phyloP scores from a whole-genome alignment of 2,329 filamentous ascomycete species.

The Apiospora rasikravindrae region DNA sequence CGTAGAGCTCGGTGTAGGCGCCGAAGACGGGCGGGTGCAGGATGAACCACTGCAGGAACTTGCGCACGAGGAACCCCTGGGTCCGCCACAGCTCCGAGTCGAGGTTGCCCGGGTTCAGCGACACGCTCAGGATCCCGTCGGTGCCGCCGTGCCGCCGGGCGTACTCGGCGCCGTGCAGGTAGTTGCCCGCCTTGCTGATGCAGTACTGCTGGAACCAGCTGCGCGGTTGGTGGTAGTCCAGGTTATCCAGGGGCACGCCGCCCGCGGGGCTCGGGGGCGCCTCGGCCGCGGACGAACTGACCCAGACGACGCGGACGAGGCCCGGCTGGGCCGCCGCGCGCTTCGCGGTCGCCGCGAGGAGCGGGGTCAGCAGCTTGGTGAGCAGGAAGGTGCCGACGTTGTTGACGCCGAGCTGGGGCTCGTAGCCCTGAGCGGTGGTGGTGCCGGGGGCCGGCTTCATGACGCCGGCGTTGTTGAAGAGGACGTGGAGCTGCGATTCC shows the following conservation, averaged over 20 bases:
- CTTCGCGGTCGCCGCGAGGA: constrained; percentile 32
- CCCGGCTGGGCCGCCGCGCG: constrained; percentile 19
- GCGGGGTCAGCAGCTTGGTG: constrained; percentile 36
- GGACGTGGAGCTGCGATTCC: constrained; percentile 45
- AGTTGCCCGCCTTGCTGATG: constrained; percentile 38
- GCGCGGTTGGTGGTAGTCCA: background rate
- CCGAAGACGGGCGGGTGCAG: constrained; percentile 36
- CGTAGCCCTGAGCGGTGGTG: constrained; percentile 41
- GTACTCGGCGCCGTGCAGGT: constrained; percentile 36
- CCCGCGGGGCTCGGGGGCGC: constrained; percentile 28
- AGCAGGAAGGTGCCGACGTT: constrained; percentile 37
- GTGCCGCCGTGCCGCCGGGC: constrained; percentile 31
- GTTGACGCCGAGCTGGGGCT: constrained; percentile 40
- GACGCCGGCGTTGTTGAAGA: constrained; percentile 48
- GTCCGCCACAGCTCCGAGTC: constrained; percentile 35
- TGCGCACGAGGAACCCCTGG: constrained; percentile 25
- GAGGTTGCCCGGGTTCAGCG: constrained; percentile 37
- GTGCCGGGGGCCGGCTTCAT: constrained; percentile 42
- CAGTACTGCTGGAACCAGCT: constrained; percentile 30
- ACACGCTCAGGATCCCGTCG: constrained; percentile 31
- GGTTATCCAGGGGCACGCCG: constrained; percentile 37
- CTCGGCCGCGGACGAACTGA: constrained; percentile 36
- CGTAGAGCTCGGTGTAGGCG: constrained; percentile 50
- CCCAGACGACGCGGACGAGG: constrained; percentile 38
- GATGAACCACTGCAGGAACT: constrained; percentile 18